Conservation (phyloP, 2,329 filamentous ascomycete genomes). For the Drechslera avenae region DNA sequence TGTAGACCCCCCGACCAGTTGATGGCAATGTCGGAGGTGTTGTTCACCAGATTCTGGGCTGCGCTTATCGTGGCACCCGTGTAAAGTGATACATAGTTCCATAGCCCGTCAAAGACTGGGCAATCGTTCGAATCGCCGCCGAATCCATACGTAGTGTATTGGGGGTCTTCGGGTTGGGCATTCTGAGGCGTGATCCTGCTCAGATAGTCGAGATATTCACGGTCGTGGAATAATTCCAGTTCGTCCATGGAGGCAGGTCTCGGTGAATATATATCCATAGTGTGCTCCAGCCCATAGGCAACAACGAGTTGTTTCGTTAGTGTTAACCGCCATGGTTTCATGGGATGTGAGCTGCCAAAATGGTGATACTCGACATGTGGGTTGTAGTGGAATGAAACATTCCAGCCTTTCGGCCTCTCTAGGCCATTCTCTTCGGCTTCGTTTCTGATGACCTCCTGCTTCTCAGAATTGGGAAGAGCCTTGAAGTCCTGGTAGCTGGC, state of each 20-base stretch:
- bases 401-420: constrained; percentile 80
- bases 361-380: constrained; percentile 94
- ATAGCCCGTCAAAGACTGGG: constrained; percentile 93
- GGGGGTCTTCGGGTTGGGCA: constrained; percentile 49
- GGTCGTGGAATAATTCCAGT: constrained; percentile 82
- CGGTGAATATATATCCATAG: constrained; percentile 92
- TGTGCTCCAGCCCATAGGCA: constrained; percentile 92
- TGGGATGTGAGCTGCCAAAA: constrained; percentile 94
- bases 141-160: constrained; percentile 74
- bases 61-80: constrained; percentile 90
- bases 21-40: constrained; percentile 92
- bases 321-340: constrained; percentile 98
- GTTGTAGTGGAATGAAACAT: constrained; percentile 94
- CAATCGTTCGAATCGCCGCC: constrained; percentile 76
- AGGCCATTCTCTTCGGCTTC: constrained; percentile 70
- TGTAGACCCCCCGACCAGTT: constrained; percentile 97
- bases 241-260: constrained; percentile 86
- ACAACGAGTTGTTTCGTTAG: constrained; percentile 94
- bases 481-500: constrained; percentile 42
- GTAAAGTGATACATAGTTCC: constrained; percentile 93
- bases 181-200: constrained; percentile 57
- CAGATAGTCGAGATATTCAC: constrained; percentile 90
- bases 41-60: constrained; percentile 82
- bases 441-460: constrained; percentile 58
- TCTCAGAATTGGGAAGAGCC: constrained; percentile 37